Evolutionary conservation across 768 basidiomycete genomes (phyloP).

Genomic region (Mycena alexandri): DNA sequence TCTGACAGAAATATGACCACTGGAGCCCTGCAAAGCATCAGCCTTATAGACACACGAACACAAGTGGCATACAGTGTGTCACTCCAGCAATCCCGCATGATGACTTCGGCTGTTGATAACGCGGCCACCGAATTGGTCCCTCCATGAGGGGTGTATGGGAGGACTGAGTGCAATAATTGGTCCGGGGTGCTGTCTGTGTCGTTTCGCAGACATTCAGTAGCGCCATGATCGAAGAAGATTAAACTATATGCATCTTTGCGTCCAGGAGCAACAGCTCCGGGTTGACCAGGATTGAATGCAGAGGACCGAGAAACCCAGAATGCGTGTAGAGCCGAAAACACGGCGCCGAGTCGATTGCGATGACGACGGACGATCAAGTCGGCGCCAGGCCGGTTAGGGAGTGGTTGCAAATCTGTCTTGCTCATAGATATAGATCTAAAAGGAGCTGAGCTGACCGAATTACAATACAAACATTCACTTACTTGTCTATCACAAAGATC

Average conservation of each 20-base stretch:
- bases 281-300: constrained; percentile 43
- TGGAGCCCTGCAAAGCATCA: constrained; percentile 52
- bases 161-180: constrained; percentile 54
- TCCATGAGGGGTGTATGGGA: constrained; percentile 45
- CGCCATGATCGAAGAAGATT: constrained; percentile 55
- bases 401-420: constrained; percentile 55
- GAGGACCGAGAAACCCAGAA: constrained; percentile 69
- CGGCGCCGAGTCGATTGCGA: constrained; percentile 70
- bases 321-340: constrained; percentile 64
- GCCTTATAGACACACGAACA: not conserved
- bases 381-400: constrained; percentile 57
- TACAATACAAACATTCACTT: not conserved
- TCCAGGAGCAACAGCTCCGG: constrained; percentile 29
- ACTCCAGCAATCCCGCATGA: constrained; percentile 64
- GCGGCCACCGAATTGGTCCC: constrained; percentile 63
- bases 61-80: constrained; percentile 56
- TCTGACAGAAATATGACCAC: constrained; percentile 71
- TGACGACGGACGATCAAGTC: constrained; percentile 50
- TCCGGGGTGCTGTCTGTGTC: constrained; percentile 62
- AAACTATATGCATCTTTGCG: constrained; percentile 71
- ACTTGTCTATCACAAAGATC: constrained; percentile 66
- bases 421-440: constrained; percentile 67
- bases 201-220: constrained; percentile 50
- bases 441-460: too few species aligned
- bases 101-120: constrained; percentile 46